Conservation (phyloP, 495 filamentous ascomycete genomes). For the Xeromyces bisporus region DNA sequence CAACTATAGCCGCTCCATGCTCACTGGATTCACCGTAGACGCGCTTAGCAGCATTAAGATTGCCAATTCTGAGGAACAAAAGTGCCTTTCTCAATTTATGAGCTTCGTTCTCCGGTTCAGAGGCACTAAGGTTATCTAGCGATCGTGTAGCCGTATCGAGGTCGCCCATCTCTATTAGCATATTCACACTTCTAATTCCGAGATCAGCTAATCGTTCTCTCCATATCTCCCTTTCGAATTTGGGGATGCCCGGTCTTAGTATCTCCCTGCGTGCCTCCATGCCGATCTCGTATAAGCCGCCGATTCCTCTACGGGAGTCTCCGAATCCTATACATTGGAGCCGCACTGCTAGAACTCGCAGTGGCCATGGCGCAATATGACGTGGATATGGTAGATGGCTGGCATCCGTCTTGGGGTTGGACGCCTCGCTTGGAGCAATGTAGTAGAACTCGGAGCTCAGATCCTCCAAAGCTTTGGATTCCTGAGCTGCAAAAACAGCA, state of each 20-base stretch:
- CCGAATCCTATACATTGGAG: conserved; percentile 72
- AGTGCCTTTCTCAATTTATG: conserved; percentile 39
- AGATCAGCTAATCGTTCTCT: conserved; percentile 49
- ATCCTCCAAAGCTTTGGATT: conserved; percentile 71
- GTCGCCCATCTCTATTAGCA: conserved; percentile 84
- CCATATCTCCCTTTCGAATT: conserved; percentile 42
- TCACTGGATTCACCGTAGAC: conserved; percentile 16
- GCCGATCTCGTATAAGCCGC: conserved; percentile 75
- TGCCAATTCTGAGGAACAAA: conserved; percentile 58
- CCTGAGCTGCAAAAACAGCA: conserved; percentile 60
- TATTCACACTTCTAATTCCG: conserved; percentile 61
- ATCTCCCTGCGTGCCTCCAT: conserved; percentile 49
- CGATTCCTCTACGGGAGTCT: conserved; percentile 70
- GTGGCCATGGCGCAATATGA: conserved; percentile 71
- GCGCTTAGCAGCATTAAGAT: conserved; percentile 46
- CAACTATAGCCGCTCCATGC: conserved; percentile 25
- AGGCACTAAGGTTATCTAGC: conserved; percentile 29
- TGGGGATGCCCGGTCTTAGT: conserved; percentile 13
- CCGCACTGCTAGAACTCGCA: conserved; percentile 64
- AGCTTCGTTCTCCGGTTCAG: conserved; percentile 17
- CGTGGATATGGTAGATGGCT: conserved; percentile 12
- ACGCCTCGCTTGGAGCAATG: conserved; percentile 16
- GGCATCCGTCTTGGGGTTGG: conserved; percentile 19
- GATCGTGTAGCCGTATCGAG: conserved; percentile 56
- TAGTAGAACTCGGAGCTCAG: conserved; percentile 56